These are phyloP conservation scores for Sporormia fimetaria DNA, from an alignment of 495 filamentous ascomycete genomes.

Conservation along the genomic window DNA sequence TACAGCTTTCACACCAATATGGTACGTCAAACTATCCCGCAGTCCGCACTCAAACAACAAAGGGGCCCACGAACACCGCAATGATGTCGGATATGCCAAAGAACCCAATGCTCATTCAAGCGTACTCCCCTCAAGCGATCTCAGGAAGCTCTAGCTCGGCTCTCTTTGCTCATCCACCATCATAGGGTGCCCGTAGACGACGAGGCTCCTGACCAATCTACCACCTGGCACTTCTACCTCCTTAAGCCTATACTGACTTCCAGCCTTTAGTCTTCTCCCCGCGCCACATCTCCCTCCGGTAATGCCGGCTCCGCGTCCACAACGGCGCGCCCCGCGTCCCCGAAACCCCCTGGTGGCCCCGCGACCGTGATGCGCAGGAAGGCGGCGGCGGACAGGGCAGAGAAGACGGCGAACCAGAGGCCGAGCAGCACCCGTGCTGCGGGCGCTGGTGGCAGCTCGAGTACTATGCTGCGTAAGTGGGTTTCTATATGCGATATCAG, in stretches of 20 bases:
- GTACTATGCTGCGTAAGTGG: conserved; percentile 86
- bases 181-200: no score
- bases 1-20: neutral
- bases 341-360: conserved; percentile 83
- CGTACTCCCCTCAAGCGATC: no score
- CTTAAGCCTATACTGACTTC: neutral
- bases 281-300: conserved; percentile 48
- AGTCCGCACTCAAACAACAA: no score
- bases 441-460: conserved; percentile 88
- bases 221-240: no score
- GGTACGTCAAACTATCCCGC: no score
- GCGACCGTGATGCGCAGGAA: conserved; percentile 87
- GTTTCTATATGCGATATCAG: neutral
- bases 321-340: conserved; percentile 68
- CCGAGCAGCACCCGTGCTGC: conserved; percentile 85
- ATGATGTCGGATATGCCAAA: no score
- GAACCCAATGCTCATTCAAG: no score
- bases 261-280: conserved; percentile 56
- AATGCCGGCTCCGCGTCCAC: conserved; percentile 45
- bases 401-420: conserved; percentile 80
- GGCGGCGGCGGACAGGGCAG: conserved; percentile 90
- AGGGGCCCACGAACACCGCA: no score
- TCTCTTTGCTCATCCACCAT: no score
- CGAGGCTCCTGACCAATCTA: no score
- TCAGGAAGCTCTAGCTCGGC: no score